Evolutionary conservation across 352 stramenopile species (phyloP).

Genomic region (Globisporangium canariense): DNA sequence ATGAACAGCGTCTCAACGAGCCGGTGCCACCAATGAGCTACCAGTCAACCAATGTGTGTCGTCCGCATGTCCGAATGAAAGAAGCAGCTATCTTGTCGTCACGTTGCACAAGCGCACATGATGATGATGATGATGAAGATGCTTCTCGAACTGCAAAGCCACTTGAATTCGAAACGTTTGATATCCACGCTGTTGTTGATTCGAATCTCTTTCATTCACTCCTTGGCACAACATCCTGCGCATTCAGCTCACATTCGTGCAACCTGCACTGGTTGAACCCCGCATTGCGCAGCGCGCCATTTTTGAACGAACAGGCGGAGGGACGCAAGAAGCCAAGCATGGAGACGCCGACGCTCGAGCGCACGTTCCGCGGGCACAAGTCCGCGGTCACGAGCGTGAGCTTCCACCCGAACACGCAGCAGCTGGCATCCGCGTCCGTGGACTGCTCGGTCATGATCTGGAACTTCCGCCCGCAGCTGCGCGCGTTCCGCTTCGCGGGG

Average conservation of each 20-base stretch:
- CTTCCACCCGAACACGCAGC: conserved; percentile 84
- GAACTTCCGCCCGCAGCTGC: conserved; percentile 86
- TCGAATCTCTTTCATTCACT: neutral
- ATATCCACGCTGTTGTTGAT: conserved; percentile 1
- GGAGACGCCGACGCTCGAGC: conserved; percentile 65
- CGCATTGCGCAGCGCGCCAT: neutral
- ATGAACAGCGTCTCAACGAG: neutral
- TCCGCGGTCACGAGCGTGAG: conserved; percentile 69
- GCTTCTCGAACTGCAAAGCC: neutral
- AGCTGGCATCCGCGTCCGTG: conserved; percentile 76
- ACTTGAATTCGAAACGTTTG: neutral
- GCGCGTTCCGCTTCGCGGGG: conserved; percentile 77
- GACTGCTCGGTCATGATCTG: conserved; percentile 90
- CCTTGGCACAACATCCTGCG: neutral
- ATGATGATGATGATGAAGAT: neutral
- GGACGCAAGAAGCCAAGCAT: neutral
- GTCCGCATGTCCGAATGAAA: neutral
- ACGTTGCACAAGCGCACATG: neutral
- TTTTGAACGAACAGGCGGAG: conserved; percentile 4
- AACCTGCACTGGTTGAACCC: conserved; percentile 6
- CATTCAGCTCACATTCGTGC: conserved; percentile 8
- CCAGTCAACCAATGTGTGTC: neutral
- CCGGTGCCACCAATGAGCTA: neutral
- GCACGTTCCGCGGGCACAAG: conserved; percentile 86
- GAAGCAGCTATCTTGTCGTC: neutral